A percentile compares a stretch with the other conserved stretches of the same genome.
Evolutionary conservation across 208 protist species (phyloP).

Genomic region (Herpetomonas tarakana): DNA sequence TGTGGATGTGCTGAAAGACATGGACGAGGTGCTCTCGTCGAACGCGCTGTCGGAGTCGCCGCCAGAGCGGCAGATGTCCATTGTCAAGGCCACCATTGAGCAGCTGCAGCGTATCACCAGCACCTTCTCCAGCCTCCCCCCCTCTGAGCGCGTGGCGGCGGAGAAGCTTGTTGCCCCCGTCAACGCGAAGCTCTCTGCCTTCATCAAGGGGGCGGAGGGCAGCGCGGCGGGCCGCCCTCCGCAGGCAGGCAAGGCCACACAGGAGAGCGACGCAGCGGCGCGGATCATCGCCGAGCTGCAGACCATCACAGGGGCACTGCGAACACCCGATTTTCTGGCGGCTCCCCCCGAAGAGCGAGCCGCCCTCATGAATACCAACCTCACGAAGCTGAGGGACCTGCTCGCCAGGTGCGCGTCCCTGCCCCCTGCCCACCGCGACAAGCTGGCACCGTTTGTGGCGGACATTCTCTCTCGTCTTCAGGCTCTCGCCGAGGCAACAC

Average conservation of each 20-base stretch:
- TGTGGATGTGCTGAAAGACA: conserved; percentile 26
- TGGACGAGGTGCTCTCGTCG: conserved; percentile 39
- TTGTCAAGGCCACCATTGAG: conserved; percentile 28
- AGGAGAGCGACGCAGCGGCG: too few relatives aligned
- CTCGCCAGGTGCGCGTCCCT: background rate
- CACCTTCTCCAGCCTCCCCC: conserved; percentile 25
- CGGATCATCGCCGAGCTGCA: conserved; percentile 19
- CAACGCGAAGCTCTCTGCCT: conserved; percentile 27
- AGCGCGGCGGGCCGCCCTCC: background rate
- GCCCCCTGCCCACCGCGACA: too few relatives aligned
- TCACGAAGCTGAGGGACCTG: conserved; percentile 16
- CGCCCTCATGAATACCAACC: conserved; percentile 19
- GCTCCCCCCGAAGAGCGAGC: conserved; percentile 20
- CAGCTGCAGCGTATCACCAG: conserved; percentile 48
- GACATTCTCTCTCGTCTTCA: background rate
- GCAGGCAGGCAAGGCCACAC: background rate
- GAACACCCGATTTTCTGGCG: conserved; percentile 33
- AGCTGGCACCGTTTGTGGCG: background rate
- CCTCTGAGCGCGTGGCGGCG: conserved; percentile 28
- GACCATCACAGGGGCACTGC: conserved; percentile 27
- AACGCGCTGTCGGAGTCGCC: conserved; percentile 27
- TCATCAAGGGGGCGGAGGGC: background rate
- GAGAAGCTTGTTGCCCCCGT: conserved; percentile 42
- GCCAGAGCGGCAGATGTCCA: conserved; percentile 15
- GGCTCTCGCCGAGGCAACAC: background rate